These are phyloP conservation scores for Pilobolus umbonatus DNA, from an alignment of 192 early-diverging fungal genomes.

Conservation along the genomic window DNA sequence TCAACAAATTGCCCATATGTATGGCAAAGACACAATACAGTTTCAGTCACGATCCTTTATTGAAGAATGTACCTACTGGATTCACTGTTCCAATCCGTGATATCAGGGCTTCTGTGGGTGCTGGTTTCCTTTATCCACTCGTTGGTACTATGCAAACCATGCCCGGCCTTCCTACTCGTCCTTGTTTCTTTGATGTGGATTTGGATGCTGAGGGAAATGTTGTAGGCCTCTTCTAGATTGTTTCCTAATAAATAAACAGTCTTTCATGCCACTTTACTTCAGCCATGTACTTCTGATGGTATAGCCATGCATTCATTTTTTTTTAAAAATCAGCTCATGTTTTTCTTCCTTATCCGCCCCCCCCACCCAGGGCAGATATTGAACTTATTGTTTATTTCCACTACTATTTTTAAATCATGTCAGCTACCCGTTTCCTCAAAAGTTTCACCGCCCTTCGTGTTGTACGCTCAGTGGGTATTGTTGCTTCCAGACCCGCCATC, in stretches of 20 bases:
- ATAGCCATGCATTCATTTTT: too few relatives aligned
- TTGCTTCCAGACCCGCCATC: background rate
- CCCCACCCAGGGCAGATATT: too few relatives aligned
- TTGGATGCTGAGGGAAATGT: constrained; percentile 85
- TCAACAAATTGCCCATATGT: constrained; percentile 87
- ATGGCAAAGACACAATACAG: constrained; percentile 99
- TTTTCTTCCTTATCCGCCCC: too few relatives aligned
- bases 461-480: too few relatives aligned
- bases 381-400: too few relatives aligned
- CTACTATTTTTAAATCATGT: too few relatives aligned
- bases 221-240: constrained; percentile 78
- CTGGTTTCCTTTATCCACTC: constrained; percentile 96
- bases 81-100: constrained; percentile 94
- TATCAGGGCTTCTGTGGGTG: constrained; percentile 91
- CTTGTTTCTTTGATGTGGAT: constrained; percentile 96
- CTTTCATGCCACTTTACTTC: too few relatives aligned
- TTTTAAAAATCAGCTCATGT: too few relatives aligned
- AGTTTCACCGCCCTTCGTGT: too few relatives aligned
- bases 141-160: constrained; percentile 97
- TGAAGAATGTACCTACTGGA: constrained; percentile 89
- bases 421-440: too few relatives aligned
- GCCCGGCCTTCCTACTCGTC: constrained; percentile 94
- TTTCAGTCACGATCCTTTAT: constrained; percentile 86
- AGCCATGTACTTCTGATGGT: too few relatives aligned
- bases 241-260: too few relatives aligned